Percentiles rank a stretch among this genome's conserved stretches.
Evolutionary conservation across 352 stramenopile genomes (phyloP).

Genomic region (Pythium vanterpoolii): DNA sequence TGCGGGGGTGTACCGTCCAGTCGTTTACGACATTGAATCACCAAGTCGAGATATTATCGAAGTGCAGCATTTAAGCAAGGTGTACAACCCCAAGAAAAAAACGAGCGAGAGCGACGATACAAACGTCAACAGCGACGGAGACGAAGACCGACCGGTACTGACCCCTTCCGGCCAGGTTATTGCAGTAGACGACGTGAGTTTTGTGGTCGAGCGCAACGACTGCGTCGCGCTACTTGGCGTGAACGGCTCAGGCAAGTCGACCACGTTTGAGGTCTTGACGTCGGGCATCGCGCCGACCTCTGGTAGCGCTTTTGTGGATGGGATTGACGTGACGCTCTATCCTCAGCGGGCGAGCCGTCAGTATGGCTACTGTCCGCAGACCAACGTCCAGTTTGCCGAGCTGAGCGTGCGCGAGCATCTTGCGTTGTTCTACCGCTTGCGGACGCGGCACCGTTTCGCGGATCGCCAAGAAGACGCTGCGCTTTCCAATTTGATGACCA

Average conservation of each 20-base stretch:
- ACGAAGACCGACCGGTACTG: slow-evolving; percentile 20
- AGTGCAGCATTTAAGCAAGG: slow-evolving; percentile 47
- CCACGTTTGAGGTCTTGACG: slow-evolving; percentile 95
- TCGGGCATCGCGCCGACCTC: slow-evolving; percentile 79
- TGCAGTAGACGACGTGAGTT: slow-evolving; percentile 70
- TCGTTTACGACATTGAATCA: slow-evolving; percentile 17
- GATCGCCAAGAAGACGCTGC: slow-evolving; percentile 26
- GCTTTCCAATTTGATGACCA: slow-evolving; percentile 43
- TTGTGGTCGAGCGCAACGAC: slow-evolving; percentile 83
- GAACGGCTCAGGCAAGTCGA: slow-evolving; percentile 97
- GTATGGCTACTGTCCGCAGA: slow-evolving; percentile 82
- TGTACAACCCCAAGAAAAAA: slow-evolving; percentile 59
- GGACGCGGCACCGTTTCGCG: slow-evolving; percentile 28
- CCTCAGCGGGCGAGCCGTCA: slow-evolving; percentile 46
- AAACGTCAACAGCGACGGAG: not conserved
- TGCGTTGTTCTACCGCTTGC: slow-evolving; percentile 63
- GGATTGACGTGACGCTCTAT: slow-evolving; percentile 51
- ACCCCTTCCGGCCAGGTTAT: slow-evolving; percentile 59
- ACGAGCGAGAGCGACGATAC: not conserved
- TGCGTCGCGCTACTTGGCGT: slow-evolving; percentile 92
- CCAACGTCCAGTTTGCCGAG: slow-evolving; percentile 70
- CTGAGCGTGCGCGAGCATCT: slow-evolving; percentile 75
- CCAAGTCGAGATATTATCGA: slow-evolving; percentile 45
- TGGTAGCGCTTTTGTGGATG: slow-evolving; percentile 55
- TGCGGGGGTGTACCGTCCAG: not conserved